Percentiles rank a stretch among this genome's conserved stretches.
These are phyloP conservation scores for Aspergillus terreus DNA, from an alignment of 2,329 filamentous ascomycete species.

Conservation along the genomic window DNA sequence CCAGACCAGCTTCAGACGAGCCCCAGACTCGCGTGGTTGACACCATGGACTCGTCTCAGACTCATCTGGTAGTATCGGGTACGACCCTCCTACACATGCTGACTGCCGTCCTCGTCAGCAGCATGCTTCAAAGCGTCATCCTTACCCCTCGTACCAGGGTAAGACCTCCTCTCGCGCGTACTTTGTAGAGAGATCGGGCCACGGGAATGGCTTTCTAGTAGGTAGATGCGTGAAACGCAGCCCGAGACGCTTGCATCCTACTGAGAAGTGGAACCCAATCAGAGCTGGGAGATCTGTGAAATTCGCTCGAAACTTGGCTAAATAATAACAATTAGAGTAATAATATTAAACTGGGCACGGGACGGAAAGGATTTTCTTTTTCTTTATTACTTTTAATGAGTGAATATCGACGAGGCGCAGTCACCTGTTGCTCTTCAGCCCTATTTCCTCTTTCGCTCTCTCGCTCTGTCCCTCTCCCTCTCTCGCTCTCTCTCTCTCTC, in stretches of 20 bases:
- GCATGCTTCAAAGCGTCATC: too few species aligned
- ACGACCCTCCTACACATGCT: background rate
- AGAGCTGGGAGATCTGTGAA: background rate
- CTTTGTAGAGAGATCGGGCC: background rate
- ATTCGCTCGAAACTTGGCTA: background rate
- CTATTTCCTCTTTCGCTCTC: slow-evolving; percentile 4
- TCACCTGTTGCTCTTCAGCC: slow-evolving; percentile 5
- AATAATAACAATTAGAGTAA: background rate
- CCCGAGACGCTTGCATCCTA: background rate
- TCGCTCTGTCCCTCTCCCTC: slow-evolving; percentile 1
- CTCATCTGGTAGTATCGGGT: background rate
- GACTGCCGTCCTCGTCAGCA: background rate
- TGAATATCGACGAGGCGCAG: background rate
- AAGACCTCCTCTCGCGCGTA: too few species aligned
- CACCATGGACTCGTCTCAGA: background rate
- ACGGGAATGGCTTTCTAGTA: background rate
- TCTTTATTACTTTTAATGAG: background rate
- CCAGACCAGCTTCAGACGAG: background rate
- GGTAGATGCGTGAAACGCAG: background rate
- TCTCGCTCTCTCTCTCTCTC: background rate
- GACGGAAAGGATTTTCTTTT: background rate
- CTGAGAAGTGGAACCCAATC: background rate
- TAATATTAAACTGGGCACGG: background rate
- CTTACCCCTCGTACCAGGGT: too few species aligned
- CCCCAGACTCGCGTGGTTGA: background rate